These are phyloP conservation scores for Bruguiera sexangula DNA, from an alignment of 345 rosid species.

Conservation along the genomic window DNA sequence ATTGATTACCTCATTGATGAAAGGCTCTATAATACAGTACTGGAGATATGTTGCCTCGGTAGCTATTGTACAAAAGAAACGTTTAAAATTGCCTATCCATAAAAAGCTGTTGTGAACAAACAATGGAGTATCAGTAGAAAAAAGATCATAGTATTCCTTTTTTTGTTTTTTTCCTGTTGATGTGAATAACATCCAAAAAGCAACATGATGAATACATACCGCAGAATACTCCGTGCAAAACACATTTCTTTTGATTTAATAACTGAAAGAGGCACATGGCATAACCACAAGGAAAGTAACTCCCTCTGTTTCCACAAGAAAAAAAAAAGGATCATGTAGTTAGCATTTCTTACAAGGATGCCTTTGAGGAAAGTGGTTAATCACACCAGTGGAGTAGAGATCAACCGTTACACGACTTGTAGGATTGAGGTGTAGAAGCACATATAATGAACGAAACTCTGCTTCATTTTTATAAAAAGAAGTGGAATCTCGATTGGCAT, in stretches of 20 bases:
- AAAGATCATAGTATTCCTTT: neutral
- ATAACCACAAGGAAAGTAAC: slow-evolving; percentile 84
- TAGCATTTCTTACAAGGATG: slow-evolving; percentile 3
- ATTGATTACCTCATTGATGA: slow-evolving; percentile 51
- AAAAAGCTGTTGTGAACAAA: slow-evolving; percentile 41
- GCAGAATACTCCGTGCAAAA: slow-evolving; percentile 65
- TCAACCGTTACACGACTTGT: slow-evolving; percentile 53
- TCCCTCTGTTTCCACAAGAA: slow-evolving; percentile 54
- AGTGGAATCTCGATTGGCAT: slow-evolving; percentile 46
- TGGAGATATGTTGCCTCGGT: slow-evolving; percentile 79
- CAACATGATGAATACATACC: slow-evolving; percentile 30
- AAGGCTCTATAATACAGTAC: slow-evolving; percentile 64
- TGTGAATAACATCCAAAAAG: neutral
- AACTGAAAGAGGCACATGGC: slow-evolving; percentile 49
- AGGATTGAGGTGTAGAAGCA: slow-evolving; percentile 76
- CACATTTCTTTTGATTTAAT: slow-evolving; percentile 65
- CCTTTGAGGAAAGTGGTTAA: neutral
- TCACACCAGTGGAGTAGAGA: slow-evolving; percentile 23
- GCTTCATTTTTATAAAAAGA: slow-evolving; percentile 52
- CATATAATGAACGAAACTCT: slow-evolving; percentile 70
- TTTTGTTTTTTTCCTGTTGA: neutral
- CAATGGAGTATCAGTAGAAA: neutral
- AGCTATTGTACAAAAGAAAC: slow-evolving; percentile 49
- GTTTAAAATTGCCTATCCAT: slow-evolving; percentile 61
- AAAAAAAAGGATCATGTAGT: slow-evolving; percentile 13